Base-by-base conservation (phyloP, 495 filamentous ascomycete genomes). In the Recurvomyces mirabilis region DNA sequence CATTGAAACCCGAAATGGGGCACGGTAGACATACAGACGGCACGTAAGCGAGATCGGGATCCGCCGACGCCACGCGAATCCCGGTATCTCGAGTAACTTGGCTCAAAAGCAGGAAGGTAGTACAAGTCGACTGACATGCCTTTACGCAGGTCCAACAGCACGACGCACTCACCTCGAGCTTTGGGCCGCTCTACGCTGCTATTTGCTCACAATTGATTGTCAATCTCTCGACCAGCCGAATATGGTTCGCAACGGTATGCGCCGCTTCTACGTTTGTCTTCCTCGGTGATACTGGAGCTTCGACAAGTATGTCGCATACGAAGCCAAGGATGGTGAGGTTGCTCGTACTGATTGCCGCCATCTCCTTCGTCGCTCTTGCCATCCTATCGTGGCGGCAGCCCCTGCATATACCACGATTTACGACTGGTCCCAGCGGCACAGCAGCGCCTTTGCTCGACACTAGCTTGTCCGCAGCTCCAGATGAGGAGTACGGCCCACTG, bases 241-340 rank as follows among this genome's bases (percentile, higher is more conserved):
- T 54, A 15, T 56, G 54, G 54, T 56, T 56, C 29, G 41, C 45
- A 13, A 37, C 30, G 37, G 15, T 56, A 23, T 49, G 54, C 42
- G 25, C 38, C 17, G 28, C 21, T 23, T 36, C 50, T 1, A 36
- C 35, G 9, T 53, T 46, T 21, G 20, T 38, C 32, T 44, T 45
- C 38, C n/a, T 53, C 20, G 42, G 47, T 40, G 42, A 47, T 1
- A 4, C 29, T 15, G 40, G n/a, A 9, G 26, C 33, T 19, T n/a
- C 41, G 9, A 34, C 44, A 9, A 22, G 15, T 11, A 41, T 41
- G 5, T 1, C 20, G 1, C 40, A 37, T 25, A 56, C 25, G 26
- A 42, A 38, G 26, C 13, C 46, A 38, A 40, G 46, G n/a, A 4
- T 43, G 11, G 25, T 36, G 12, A 42, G 35, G 22, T 26, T 55